phyloP scores from a whole-genome alignment of 169 alveolate species.

The Eimeria maxima region DNA sequence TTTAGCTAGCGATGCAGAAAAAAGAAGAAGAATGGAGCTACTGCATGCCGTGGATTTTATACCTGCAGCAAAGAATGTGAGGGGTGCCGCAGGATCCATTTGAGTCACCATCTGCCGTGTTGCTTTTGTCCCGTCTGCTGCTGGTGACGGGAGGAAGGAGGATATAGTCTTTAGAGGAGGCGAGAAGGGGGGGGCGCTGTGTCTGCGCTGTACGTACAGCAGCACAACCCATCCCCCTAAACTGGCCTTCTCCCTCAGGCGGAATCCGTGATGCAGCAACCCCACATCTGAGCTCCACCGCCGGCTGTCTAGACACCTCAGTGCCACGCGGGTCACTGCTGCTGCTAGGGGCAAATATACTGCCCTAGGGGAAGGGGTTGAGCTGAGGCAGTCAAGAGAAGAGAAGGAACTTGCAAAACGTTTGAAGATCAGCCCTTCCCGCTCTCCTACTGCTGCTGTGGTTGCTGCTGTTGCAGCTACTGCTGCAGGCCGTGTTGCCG shows the following conservation, averaged over 20 bases:
- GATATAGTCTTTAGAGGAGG: constrained; percentile 24
- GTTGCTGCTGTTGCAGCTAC: not conserved
- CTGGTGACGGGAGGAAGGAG: not conserved
- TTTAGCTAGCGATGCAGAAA: not conserved
- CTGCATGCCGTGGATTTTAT: not conserved
- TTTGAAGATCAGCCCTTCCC: not conserved
- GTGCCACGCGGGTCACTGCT: constrained; percentile 69
- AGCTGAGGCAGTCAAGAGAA: not conserved
- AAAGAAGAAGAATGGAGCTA: not conserved
- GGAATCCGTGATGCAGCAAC: constrained; percentile 63
- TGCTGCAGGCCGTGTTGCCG: not conserved
- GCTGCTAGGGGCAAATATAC: constrained; percentile 59
- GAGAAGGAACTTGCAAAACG: not conserved
- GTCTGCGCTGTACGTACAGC: constrained; percentile 55
- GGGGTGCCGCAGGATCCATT: not conserved
- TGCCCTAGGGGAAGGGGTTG: constrained; percentile 17
- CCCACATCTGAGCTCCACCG: constrained; percentile 75
- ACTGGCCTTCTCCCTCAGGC: constrained; percentile 45
- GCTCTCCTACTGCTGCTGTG: constrained; percentile 8
- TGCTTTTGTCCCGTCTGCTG: not conserved
- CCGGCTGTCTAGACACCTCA: constrained; percentile 79
- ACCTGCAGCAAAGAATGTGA: not conserved
- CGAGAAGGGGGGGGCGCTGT: constrained; percentile 65
- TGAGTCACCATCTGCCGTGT: not conserved
- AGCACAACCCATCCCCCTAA: not conserved